These are phyloP conservation scores for Penicillium frequentans DNA, from an alignment of 2,329 filamentous ascomycete genomes.

Conservation along the genomic window DNA sequence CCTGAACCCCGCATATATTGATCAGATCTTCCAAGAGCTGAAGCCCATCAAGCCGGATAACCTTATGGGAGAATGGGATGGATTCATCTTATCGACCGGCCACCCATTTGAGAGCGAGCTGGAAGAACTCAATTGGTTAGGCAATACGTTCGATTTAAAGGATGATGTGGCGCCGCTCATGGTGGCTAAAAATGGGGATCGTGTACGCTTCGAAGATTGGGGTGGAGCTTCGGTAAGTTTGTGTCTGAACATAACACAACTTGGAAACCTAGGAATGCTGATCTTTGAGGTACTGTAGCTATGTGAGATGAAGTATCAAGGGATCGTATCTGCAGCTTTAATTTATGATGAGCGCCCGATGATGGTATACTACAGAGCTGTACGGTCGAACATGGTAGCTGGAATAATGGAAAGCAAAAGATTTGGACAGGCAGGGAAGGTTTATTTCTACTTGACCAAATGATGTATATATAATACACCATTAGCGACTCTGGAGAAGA, in stretches of 20 bases:
- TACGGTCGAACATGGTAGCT: slow-evolving; percentile 12
- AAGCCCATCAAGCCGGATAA: slow-evolving; percentile 22
- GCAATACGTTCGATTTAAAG: slow-evolving; percentile 28
- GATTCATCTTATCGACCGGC: slow-evolving; percentile 26
- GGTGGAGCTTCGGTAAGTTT: slow-evolving; percentile 13
- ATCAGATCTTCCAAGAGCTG: slow-evolving; percentile 11
- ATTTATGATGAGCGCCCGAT: slow-evolving; percentile 14
- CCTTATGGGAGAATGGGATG: slow-evolving; percentile 32
- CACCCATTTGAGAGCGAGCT: slow-evolving; percentile 25
- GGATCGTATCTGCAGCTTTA: slow-evolving; percentile 14
- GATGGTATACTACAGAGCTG: slow-evolving; percentile 16
- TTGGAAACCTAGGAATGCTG: neutral
- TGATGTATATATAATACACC: slow-evolving; percentile 1
- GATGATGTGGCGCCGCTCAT: slow-evolving; percentile 35
- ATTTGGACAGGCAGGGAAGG: slow-evolving; percentile 7
- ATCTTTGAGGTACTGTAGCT: slow-evolving; percentile 1
- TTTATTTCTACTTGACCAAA: slow-evolving; percentile 15
- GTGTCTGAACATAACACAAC: neutral
- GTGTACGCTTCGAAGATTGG: slow-evolving; percentile 14
- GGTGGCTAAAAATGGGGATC: slow-evolving; percentile 12
- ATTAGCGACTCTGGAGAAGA: neutral
- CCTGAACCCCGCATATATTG: slow-evolving; percentile 1
- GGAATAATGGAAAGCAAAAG: slow-evolving; percentile 16
- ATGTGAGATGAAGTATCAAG: slow-evolving; percentile 14
- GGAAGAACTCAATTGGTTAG: slow-evolving; percentile 29